Conservation (phyloP, 495 filamentous ascomycete genomes). For the Aspergillus panamensis region DNA sequence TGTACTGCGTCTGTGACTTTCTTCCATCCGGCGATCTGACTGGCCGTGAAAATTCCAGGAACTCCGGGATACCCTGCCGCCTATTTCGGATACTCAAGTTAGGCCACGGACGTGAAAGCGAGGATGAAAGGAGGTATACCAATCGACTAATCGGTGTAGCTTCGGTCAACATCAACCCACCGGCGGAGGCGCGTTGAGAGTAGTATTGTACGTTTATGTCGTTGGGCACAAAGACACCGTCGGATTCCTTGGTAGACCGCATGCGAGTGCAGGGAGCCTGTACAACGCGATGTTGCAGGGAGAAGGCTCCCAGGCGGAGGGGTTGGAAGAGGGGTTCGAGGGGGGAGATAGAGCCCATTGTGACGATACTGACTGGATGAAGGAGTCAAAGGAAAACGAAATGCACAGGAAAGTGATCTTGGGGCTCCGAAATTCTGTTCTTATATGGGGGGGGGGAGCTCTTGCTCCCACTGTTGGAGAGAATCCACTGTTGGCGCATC, state of each 20-base stretch:
- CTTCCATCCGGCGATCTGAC: slow-evolving; percentile 49
- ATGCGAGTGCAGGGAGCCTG: slow-evolving; percentile 54
- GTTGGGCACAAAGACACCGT: slow-evolving; percentile 38
- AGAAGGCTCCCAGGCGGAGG: slow-evolving; percentile 42
- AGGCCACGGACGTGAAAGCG: neutral
- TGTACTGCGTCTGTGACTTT: slow-evolving; percentile 52
- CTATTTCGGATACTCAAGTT: slow-evolving; percentile 5
- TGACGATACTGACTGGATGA: slow-evolving; percentile 1
- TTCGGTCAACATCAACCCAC: slow-evolving; percentile 49
- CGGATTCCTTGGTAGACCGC: slow-evolving; percentile 38
- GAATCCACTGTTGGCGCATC: neutral
- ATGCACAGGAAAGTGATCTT: neutral
- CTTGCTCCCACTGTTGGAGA: neutral
- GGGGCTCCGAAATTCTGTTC: neutral
- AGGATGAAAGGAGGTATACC: neutral
- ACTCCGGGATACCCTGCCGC: slow-evolving; percentile 42
- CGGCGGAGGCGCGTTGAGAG: slow-evolving; percentile 44
- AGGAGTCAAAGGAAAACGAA: neutral
- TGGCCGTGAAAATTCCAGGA: slow-evolving; percentile 44
- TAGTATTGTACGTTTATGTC: slow-evolving; percentile 48
- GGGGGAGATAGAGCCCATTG: slow-evolving; percentile 30
- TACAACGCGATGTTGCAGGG: slow-evolving; percentile 48
- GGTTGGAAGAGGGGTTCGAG: slow-evolving; percentile 50
- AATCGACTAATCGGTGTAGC: slow-evolving; percentile 37
- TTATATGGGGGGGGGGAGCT: neutral